Evolutionary conservation across 306 rosid genomes (phyloP).

Genomic region (Prunus dulcis): DNA sequence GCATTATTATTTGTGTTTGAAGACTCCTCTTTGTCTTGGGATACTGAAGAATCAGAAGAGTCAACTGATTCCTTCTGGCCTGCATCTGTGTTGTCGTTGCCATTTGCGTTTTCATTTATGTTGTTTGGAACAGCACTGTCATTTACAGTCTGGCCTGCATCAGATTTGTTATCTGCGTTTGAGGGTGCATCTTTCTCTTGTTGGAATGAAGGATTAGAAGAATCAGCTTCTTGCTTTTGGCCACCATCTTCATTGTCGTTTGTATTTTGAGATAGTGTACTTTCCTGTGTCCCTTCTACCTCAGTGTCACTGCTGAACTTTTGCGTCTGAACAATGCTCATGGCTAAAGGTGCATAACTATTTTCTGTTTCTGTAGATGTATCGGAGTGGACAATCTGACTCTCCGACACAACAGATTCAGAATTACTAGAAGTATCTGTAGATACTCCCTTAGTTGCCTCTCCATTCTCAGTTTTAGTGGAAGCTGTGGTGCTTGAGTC

Average conservation of each 20-base stretch:
- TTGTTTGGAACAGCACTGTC: slow-evolving; percentile 36
- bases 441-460: slow-evolving; percentile 30
- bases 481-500: slow-evolving; percentile 33
- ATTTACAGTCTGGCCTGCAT: slow-evolving; percentile 32
- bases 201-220: slow-evolving; percentile 33
- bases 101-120: slow-evolving; percentile 12
- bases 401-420: neutral
- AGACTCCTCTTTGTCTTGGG: slow-evolving; percentile 19
- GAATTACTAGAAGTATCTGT: slow-evolving; percentile 31
- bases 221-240: slow-evolving; percentile 42
- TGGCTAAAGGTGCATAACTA: slow-evolving; percentile 6
- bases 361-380: slow-evolving; percentile 10
- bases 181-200: slow-evolving; percentile 50
- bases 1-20: slow-evolving; percentile 24
- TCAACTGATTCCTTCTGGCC: slow-evolving; percentile 38
- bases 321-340: slow-evolving; percentile 24
- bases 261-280: slow-evolving; percentile 30
- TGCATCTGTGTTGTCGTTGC: slow-evolving; percentile 23
- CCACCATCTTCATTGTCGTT: slow-evolving; percentile 34
- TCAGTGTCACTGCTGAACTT: slow-evolving; percentile 29
- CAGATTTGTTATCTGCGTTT: slow-evolving; percentile 33
- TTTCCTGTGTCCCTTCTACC: slow-evolving; percentile 36
- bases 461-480: slow-evolving; percentile 27
- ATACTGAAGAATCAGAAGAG: slow-evolving; percentile 10
- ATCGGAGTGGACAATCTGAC: slow-evolving; percentile 3